These are phyloP conservation scores for Pelargonium australe DNA, from an alignment of 441 rosid genomes.

Conservation along the genomic window DNA sequence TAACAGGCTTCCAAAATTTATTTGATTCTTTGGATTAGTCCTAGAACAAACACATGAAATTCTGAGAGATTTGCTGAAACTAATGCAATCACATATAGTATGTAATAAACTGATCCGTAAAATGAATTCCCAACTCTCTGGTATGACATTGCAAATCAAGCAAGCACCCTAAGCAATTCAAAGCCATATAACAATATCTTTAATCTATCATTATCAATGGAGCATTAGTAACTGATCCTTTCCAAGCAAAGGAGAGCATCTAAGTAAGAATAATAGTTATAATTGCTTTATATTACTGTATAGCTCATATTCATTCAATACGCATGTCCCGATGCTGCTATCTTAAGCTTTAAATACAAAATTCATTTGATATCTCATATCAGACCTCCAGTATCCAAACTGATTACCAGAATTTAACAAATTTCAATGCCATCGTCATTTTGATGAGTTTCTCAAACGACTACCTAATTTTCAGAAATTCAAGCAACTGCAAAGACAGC, in stretches of 20 bases:
- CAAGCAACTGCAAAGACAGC: constrained; percentile 10
- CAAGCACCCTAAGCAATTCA: no score
- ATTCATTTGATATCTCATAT: not conserved
- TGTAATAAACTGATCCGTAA: no score
- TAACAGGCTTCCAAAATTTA: not conserved
- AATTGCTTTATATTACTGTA: not conserved
- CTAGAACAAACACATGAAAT: not conserved
- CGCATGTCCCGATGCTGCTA: not conserved
- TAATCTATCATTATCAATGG: no score
- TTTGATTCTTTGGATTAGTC: not conserved
- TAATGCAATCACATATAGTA: no score
- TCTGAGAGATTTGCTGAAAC: no score
- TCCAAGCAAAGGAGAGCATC: no score
- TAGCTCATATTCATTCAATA: not conserved
- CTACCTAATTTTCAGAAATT: not conserved
- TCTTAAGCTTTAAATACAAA: not conserved
- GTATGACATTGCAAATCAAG: no score
- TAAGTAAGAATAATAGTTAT: no score
- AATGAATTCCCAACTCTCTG: no score
- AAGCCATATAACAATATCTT: no score
- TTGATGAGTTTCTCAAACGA: not conserved
- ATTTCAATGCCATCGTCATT: not conserved
- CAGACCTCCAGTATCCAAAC: not conserved
- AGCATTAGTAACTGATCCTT: no score
- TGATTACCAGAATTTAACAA: not conserved